phyloP scores from a whole-genome alignment of 2,329 filamentous ascomycete genomes.

The Arthrobotrys sphaeroides region DNA sequence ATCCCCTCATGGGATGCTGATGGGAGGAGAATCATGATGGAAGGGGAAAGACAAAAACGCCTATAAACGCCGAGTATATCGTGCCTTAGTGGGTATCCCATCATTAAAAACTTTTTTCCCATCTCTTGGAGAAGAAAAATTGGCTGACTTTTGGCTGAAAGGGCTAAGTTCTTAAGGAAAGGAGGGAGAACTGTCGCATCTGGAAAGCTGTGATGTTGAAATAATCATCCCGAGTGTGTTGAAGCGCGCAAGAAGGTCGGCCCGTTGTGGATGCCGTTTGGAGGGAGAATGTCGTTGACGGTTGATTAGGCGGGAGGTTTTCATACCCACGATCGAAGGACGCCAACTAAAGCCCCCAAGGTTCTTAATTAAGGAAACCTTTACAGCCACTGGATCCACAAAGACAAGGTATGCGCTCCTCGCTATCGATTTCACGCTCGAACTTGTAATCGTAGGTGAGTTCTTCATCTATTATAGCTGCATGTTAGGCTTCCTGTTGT shows the following conservation, averaged over 20 bases:
- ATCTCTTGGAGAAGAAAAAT: constrained; percentile 31
- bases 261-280: background rate
- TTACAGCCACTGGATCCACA: constrained; percentile 97
- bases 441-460: constrained; percentile 99
- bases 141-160: constrained; percentile 41
- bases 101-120: constrained; percentile 51
- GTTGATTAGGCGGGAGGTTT: background rate
- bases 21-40: constrained; percentile 55
- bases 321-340: background rate
- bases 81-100: constrained; percentile 51
- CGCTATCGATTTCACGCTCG: constrained; percentile 92
- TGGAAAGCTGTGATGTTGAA: constrained; percentile 34
- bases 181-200: constrained; percentile 1
- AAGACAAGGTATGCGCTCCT: constrained; percentile 95
- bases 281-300: background rate
- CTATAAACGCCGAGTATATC: constrained; percentile 52
- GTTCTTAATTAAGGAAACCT: constrained; percentile 88
- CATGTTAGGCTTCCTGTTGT: constrained; percentile 24
- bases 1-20: constrained; percentile 54
- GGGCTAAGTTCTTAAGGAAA: constrained; percentile 12
- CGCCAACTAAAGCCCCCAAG: background rate
- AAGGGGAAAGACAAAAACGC: constrained; percentile 57
- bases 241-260: constrained; percentile 5
- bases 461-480: constrained; percentile 79
- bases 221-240: constrained; percentile 46